Evolutionary conservation across 2,329 filamentous ascomycete species (phyloP).

Genomic region (Fonsecaea erecta): DNA sequence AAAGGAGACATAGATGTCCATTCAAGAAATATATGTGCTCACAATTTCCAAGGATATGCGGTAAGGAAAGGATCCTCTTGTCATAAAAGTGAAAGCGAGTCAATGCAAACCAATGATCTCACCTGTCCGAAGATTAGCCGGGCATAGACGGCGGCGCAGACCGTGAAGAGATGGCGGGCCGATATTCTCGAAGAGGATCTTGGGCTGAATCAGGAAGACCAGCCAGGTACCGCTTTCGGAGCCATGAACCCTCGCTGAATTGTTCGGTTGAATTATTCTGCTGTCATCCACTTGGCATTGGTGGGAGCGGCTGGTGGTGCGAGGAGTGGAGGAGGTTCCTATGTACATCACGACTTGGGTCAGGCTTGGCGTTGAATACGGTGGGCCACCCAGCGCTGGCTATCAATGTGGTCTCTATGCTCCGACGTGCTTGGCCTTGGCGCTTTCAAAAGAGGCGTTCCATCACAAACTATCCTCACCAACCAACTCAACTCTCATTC

Average conservation of each 20-base stretch:
- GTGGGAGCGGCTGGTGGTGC: neutral
- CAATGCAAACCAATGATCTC: conserved; percentile 3
- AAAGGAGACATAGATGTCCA: neutral
- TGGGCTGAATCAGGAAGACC: neutral
- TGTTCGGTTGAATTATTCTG: neutral
- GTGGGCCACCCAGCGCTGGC: neutral
- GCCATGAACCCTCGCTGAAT: neutral
- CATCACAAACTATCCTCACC: no score
- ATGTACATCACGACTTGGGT: no score
- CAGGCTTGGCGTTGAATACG: neutral
- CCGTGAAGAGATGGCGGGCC: conserved; percentile 12
- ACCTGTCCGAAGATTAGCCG: conserved; percentile 15
- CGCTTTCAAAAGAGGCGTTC: neutral
- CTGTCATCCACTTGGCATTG: neutral
- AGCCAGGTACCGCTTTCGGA: neutral
- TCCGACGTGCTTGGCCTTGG: neutral
- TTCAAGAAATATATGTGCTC: neutral
- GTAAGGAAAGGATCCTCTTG: neutral
- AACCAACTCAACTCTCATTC: neutral
- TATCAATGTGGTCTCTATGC: neutral
- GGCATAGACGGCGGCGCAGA: neutral
- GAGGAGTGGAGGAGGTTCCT: neutral
- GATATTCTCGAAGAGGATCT: neutral
- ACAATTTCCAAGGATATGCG: neutral
- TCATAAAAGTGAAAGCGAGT: neutral